Base-by-base conservation (phyloP, 2,329 filamentous ascomycete species). In the Hypoxylon sp. region DNA sequence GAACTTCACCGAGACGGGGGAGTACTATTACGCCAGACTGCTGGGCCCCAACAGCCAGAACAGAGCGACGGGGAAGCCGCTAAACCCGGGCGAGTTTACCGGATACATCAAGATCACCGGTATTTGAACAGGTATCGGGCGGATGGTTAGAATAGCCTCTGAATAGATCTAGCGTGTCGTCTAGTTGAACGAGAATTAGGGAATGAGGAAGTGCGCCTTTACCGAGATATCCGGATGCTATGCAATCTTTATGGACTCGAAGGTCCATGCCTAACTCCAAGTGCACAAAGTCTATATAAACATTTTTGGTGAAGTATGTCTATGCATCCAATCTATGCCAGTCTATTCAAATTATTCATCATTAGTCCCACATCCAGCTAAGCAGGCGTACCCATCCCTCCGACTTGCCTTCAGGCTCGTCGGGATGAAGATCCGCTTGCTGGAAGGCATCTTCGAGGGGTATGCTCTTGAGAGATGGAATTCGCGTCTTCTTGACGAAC, bases 401-500 rank as follows among this genome's bases (percentile, higher is more conserved):
- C 20, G 64, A 56, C 66, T 74, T 75, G 16, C 55, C 54, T 44
- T 74, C 67, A 1, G 70, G 70, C 42, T 78, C 76, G 2, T 79
- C 76, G 2, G 72, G 68, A 44, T 73, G 71, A 18, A 74, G 66
- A 9, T 82, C 80, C 9, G 78, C 79, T 69, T 85, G 83, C 16
- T 82, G 78, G 2, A 89, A 80, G 0, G 85, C 86, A 7, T 83
- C 81, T 1, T 77, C 73, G 0, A 89, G 75, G 0, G 86, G 84
- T 36, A 89, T 83, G 3, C 82, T 79, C 9, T 80, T 76, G 3
- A 89, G 75, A 0, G 82, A 74, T 6, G 86, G 78, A 8, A 87
- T 72, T 58, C 84, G 85, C 0, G 89, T 90, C 68, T 86, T 84
- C 74, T 90, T 91, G 73, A 85, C 78, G 33, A 89, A 75, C 76